phyloP scores from a whole-genome alignment of 2,329 filamentous ascomycete species.

The Chalaropsis ovoidea region DNA sequence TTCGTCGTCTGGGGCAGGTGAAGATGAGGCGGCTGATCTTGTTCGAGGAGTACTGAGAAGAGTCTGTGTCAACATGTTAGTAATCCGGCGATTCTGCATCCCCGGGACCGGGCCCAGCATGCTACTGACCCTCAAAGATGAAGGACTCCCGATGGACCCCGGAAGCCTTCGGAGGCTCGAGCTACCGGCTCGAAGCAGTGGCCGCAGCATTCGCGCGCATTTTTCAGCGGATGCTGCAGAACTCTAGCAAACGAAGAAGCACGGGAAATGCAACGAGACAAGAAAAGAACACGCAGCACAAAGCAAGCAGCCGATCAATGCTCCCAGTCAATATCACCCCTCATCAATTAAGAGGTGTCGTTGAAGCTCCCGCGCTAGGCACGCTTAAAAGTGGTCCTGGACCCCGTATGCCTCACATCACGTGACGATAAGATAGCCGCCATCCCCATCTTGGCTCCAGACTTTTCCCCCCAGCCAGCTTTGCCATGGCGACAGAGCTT shows the following conservation, averaged over 20 bases:
- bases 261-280: background rate
- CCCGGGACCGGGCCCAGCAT: too few species aligned
- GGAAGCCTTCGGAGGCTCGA: conserved; percentile 13
- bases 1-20: background rate
- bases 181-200: conserved; percentile 21
- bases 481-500: background rate
- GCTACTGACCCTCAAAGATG: background rate
- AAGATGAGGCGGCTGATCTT: background rate
- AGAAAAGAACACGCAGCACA: background rate
- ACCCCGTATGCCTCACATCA: conserved; percentile 17
- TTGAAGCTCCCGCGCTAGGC: conserved; percentile 6
- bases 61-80: background rate
- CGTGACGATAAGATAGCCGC: conserved; percentile 23
- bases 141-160: background rate
- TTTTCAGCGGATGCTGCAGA: conserved; percentile 19
- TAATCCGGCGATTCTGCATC: background rate
- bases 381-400: conserved; percentile 8
- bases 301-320: background rate
- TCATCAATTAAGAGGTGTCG: conserved; percentile 6
- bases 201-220: conserved; percentile 18
- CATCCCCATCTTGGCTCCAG: background rate
- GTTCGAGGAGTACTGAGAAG: background rate
- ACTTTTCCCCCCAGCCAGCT: background rate
- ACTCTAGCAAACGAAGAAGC: background rate
- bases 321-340: background rate